Conservation (phyloP, 2,329 filamentous ascomycete genomes). For the Daldinia sp. region DNA sequence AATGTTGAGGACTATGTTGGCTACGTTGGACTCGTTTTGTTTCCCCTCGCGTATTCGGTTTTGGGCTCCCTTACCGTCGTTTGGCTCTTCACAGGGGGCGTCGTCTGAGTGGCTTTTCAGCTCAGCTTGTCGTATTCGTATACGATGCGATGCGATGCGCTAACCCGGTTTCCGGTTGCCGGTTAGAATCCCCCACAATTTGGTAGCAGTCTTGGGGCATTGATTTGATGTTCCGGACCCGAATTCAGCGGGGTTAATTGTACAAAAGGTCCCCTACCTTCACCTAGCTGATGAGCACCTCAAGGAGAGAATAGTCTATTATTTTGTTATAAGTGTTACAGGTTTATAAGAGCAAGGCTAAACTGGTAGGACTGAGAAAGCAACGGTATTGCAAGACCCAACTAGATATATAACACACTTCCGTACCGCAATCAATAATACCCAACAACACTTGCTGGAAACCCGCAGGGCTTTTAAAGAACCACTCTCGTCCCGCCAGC, state of each 20-base stretch:
- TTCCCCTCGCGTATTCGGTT: conserved; percentile 20
- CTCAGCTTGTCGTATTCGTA: conserved; percentile 14
- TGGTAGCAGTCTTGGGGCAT: too few species aligned
- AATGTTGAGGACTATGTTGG: neutral
- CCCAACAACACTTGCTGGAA: too few species aligned
- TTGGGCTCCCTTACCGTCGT: neutral
- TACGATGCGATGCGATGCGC: neutral
- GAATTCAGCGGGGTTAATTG: neutral
- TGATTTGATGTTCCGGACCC: neutral
- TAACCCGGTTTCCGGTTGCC: conserved; percentile 8
- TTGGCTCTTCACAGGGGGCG: neutral
- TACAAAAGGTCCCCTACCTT: too few species aligned
- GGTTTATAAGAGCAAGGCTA: too few species aligned
- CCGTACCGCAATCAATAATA: too few species aligned
- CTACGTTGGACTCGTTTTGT: neutral
- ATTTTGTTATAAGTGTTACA: too few species aligned
- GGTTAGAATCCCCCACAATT: neutral
- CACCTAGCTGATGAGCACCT: neutral
- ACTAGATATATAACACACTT: too few species aligned
- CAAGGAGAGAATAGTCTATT: too few species aligned
- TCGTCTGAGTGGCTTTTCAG: neutral
- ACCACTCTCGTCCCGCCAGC: too few species aligned
- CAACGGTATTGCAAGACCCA: too few species aligned
- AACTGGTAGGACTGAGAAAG: too few species aligned
- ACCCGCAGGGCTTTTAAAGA: too few species aligned